Conservation (phyloP, 331 rosid genomes). For the Pyracantha coccinea region DNA sequence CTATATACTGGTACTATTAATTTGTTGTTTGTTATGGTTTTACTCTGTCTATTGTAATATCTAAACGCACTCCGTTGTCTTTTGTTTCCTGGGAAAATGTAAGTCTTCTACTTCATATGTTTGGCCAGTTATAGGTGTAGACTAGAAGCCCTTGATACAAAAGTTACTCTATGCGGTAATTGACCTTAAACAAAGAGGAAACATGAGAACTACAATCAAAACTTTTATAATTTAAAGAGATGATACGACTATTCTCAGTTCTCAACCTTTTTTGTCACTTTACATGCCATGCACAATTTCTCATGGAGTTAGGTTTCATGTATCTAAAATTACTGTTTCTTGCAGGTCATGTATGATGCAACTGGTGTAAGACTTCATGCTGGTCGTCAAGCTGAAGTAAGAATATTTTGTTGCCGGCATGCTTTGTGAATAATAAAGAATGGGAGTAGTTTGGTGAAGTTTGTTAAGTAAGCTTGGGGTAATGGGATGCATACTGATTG, state of each 20-base stretch:
- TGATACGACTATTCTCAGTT: neutral
- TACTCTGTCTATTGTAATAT: neutral
- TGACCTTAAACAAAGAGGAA: neutral
- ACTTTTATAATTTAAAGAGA: neutral
- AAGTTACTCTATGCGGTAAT: neutral
- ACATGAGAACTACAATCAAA: neutral
- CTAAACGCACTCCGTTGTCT: neutral
- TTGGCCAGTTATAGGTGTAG: neutral
- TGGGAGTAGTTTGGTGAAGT: neutral
- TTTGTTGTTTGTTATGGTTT: neutral
- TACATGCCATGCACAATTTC: neutral
- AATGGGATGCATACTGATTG: neutral
- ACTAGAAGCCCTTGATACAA: neutral
- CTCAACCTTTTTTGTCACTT: neutral
- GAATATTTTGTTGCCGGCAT: neutral
- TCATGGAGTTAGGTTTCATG: neutral
- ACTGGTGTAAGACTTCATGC: conserved; percentile 47
- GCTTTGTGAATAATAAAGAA: neutral
- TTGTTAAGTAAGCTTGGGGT: conserved; percentile 8
- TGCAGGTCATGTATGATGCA: conserved; percentile 50
- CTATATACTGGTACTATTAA: neutral
- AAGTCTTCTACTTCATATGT: neutral
- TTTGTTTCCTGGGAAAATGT: neutral
- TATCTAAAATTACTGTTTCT: neutral
- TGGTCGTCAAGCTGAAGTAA: conserved; percentile 49